Evolutionary conservation across 768 basidiomycete genomes (phyloP), one percentile per base, ranked within the genome.

Genomic region (Kwoniella sp.): DNA sequence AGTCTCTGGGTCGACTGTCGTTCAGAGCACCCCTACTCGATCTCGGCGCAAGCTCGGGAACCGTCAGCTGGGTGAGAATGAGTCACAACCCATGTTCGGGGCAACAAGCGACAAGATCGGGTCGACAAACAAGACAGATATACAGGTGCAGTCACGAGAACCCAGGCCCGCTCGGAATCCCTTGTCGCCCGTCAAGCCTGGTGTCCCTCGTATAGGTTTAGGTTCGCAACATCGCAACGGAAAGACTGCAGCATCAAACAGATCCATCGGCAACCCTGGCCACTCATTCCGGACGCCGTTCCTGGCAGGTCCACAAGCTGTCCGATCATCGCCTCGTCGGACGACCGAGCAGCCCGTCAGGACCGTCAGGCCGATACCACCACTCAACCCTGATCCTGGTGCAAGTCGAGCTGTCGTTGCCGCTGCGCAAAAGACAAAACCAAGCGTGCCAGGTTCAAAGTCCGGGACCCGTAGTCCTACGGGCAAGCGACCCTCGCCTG

Each of bases 151-250:
- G 23, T 38, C 8, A 17, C 17, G 37, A 38, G 37, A 38, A 38
- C 37, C 3, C 12, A 3, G 19, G n/a, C 33, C 29, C 20, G 8
- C 44, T 5, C 34, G 44, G 3, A 38, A 38, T 12, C 44, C 52
- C 2, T 25, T 54, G 2, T 54, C 52, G 28, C 52, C 52, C 17
- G 14, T 54, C 45, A 54, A 54, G 38, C 36, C 36, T 1, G n/a
- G 23, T 6, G 52, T 38, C 8, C 52, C 52, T 7, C 33, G 52
- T 14, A 46, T 54, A 25, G 52, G 52, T 19, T 25, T 54, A 14
- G 41, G 52, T 6, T 47, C 52, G 9, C 46, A 46, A 46, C 52
- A 54, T 25, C 10, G 14, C 25, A 45, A 46, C 14, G 5, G 23
- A 19, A 19, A 38, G 19, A 5, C 37, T 14, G 19, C 19, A 38